Evolutionary conservation across 768 basidiomycete genomes (phyloP), one percentile per base, ranked within the genome.

Genomic region (Dacryopinax spathularia): DNA sequence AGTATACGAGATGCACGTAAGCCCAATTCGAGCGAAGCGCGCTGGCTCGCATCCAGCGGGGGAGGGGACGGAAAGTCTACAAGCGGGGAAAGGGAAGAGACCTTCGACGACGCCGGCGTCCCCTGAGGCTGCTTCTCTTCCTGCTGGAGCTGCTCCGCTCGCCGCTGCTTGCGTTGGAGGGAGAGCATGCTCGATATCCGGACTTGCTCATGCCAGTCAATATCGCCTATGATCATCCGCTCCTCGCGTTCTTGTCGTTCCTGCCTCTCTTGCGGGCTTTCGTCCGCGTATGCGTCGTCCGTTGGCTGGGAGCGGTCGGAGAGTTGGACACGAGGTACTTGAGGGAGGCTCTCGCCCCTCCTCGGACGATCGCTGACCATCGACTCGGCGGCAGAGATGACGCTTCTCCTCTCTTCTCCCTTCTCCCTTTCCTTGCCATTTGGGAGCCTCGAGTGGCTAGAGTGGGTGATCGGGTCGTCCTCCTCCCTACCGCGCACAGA

Each of bases 191-290:
- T 56, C 15, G 48, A 56, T 13, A 56, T 25, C 10, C 48, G 48
- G 25, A 56, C 48, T 56, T 56, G 48, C 48, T 56, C 48, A 20
- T 56, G 48, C 48, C 48, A 56, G 48, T 56, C 48, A 6, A 56
- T 22, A 29, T 56, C 48, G 48, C 48, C 48, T 9, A 56, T 56
- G 48, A 56, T 31, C 48, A 56, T 56, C 25, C 29, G 29, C 48
- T 56, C 13, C 10, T 56, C 48, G 10, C 25, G 10, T 29, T 27
- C 25, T 29, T 20, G 48, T 29, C 15, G 25, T 2, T 9, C 10
- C 43, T 44, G 5, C 48, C 18, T 56, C 48, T n/a, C n/a, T n/a
- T n/a, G n/a, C n/a, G n/a, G n/a, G n/a, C 22, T 56, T 2, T 5
- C 13, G 13, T 13, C 25, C 48, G 22, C 12, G 48, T 9, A 27